These are phyloP conservation scores for Myriosclerotinia duriaeana DNA, from an alignment of 2,329 filamentous ascomycete species.

Conservation along the genomic window DNA sequence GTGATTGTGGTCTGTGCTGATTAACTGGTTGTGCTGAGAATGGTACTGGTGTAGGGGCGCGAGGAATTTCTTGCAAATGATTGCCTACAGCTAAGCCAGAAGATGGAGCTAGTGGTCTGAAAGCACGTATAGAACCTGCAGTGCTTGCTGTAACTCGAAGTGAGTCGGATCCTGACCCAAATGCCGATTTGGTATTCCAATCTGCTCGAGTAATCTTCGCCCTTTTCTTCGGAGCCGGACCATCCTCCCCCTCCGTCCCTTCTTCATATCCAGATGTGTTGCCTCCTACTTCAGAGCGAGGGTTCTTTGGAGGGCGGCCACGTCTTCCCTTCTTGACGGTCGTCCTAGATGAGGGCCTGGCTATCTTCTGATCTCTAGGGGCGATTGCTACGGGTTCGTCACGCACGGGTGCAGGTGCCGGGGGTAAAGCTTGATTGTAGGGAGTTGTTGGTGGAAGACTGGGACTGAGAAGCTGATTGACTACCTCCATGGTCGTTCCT, in stretches of 20 bases:
- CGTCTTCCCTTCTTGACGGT: constrained; percentile 37
- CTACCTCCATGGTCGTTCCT: constrained; percentile 41
- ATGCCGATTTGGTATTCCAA: constrained; percentile 68
- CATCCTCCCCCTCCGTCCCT: constrained; percentile 47
- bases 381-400: constrained; percentile 23
- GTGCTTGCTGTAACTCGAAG: constrained; percentile 88
- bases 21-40: constrained; percentile 41
- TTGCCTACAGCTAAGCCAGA: constrained; percentile 49
- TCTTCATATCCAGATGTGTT: constrained; percentile 76
- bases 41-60: constrained; percentile 76
- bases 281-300: constrained; percentile 46
- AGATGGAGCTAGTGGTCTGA: constrained; percentile 66
- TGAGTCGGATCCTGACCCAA: constrained; percentile 74
- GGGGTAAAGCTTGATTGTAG: constrained; percentile 27
- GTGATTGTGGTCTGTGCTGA: constrained; percentile 34
- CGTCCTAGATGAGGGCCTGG: constrained; percentile 37
- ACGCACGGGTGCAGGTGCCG: constrained; percentile 27
- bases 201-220: constrained; percentile 74
- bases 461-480: constrained; percentile 44
- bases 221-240: constrained; percentile 62
- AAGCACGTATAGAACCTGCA: constrained; percentile 79
- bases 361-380: constrained; percentile 31
- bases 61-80: constrained; percentile 69
- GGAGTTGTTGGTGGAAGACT: constrained; percentile 32
- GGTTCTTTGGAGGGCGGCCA: constrained; percentile 27